Base-by-base conservation (phyloP, 352 stramenopile species). In the Aphanomyces astaci region DNA sequence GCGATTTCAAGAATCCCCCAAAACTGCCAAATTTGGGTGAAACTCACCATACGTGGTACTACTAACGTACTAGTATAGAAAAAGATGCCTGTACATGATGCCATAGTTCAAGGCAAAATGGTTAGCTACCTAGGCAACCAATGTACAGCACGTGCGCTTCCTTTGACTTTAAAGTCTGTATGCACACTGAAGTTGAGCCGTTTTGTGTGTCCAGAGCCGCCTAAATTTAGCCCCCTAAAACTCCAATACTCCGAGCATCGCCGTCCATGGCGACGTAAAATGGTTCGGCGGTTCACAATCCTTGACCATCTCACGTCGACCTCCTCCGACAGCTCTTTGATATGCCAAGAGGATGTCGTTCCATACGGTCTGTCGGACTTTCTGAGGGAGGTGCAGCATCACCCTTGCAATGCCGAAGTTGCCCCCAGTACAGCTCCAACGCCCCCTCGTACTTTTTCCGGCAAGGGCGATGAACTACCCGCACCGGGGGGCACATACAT, bases 251-350 rank as follows among this genome's bases (percentile, higher is more conserved):
- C 36, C 36, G 36, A n/a, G n/a, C 36, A 15, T 43, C 15, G 36
- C 7, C 15, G 36, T 43, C 36, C 7, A 43, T 43, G 45, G 45
- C 45, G 45, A 19, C 45, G 45, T 19, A 5, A 25, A 7, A 59
- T 59, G 51, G 24, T 59, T 28, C 51, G 51, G 30, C 51, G 51
- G 30, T 59, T 59, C 30, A 59, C 51, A 19, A 59, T 59, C 51
- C 1, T 59, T 36, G 51, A 59, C 51, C 51, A 59, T n/a, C 25
- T 59, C 51, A 33, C 51, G 27, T 19, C 15, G 51, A 39, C 17
- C 25, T 4, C 2, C 1, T 36, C 19, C 5, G 30, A 22, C 25
- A 59, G 24, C 30, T 11, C 51, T 5, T 43, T 15, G 36, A 15
- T 15, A 15, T 43, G 36, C 36, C 7, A 43, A 15, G 36, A 43